A percentile compares a stretch with the other conserved stretches of the same genome.
phyloP scores from a whole-genome alignment of 345 rosid species.

The Eucalyptus viminalis region DNA sequence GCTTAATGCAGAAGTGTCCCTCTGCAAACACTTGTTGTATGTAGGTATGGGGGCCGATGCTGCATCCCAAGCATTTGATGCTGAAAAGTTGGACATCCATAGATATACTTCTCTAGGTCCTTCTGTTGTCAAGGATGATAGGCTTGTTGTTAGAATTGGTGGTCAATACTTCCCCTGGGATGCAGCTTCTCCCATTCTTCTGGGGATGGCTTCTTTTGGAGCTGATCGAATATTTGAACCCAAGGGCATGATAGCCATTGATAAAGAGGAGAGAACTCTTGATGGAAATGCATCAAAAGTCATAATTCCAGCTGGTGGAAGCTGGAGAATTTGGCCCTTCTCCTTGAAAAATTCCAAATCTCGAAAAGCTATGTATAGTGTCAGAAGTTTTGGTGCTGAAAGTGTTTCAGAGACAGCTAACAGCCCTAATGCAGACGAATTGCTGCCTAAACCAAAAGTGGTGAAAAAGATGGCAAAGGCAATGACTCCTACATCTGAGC shows the following conservation, averaged over 20 bases:
- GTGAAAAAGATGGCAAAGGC: constrained; percentile 44
- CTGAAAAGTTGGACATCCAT: constrained; percentile 36
- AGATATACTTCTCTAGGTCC: constrained; percentile 39
- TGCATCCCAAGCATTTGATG: constrained; percentile 48
- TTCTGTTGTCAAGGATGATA: constrained; percentile 35
- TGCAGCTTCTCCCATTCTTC: constrained; percentile 42
- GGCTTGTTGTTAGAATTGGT: constrained; percentile 36
- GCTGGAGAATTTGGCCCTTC: constrained; percentile 95
- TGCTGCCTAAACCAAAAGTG: constrained; percentile 11
- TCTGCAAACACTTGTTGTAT: constrained; percentile 47
- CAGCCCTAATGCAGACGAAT: constrained; percentile 9
- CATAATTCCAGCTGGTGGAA: constrained; percentile 26
- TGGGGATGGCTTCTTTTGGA: constrained; percentile 44
- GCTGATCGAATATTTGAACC: constrained; percentile 25
- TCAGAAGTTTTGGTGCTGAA: constrained; percentile 11
- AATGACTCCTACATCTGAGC: constrained; percentile 74
- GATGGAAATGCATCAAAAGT: constrained; percentile 29
- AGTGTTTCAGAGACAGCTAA: constrained; percentile 6
- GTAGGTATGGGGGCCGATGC: constrained; percentile 61
- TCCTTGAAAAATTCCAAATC: constrained; percentile 34
- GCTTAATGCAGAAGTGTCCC: constrained; percentile 51
- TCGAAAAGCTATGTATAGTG: constrained; percentile 13
- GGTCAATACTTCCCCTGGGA: constrained; percentile 52
- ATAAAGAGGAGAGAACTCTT: constrained; percentile 19
- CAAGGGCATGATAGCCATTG: constrained; percentile 51